These are phyloP conservation scores for Aphanomyces euteiches DNA, from an alignment of 352 stramenopile genomes.

Conservation along the genomic window DNA sequence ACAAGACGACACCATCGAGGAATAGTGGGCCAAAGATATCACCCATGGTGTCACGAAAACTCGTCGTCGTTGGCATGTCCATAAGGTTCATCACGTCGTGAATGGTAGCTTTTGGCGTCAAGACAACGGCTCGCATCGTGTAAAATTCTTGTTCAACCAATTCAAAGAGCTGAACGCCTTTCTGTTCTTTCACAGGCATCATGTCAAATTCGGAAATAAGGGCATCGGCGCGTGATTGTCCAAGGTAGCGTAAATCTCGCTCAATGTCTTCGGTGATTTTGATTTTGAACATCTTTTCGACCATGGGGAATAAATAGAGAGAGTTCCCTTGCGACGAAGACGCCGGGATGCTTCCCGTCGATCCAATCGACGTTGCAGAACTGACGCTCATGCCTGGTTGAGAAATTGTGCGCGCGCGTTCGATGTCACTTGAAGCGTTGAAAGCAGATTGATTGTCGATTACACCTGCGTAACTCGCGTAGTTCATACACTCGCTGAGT, in stretches of 20 bases:
- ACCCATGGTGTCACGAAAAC: constrained; percentile 71
- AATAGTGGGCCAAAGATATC: constrained; percentile 82
- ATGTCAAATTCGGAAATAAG: constrained; percentile 79
- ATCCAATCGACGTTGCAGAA: constrained; percentile 18
- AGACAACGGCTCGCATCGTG: constrained; percentile 76
- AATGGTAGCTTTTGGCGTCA: constrained; percentile 61
- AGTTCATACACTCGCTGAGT: constrained; percentile 16
- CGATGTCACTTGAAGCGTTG: not conserved
- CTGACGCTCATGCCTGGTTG: constrained; percentile 24
- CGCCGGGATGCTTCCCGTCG: not conserved
- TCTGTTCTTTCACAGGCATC: constrained; percentile 69
- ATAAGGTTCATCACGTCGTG: constrained; percentile 79
- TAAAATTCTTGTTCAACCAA: constrained; percentile 78
- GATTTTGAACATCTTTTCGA: constrained; percentile 79
- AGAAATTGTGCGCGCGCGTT: constrained; percentile 10
- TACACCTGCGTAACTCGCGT: constrained; percentile 24
- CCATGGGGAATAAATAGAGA: constrained; percentile 74
- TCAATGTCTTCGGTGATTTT: constrained; percentile 78
- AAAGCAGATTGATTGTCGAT: constrained; percentile 17
- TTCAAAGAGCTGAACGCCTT: constrained; percentile 69
- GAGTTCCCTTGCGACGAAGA: not conserved
- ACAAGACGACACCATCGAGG: constrained; percentile 69
- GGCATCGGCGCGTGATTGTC: constrained; percentile 73
- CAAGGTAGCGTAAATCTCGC: constrained; percentile 77
- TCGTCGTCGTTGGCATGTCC: constrained; percentile 60